Evolutionary conservation across 2,329 filamentous ascomycete species (phyloP), one percentile per base, ranked within the genome.

Genomic region (Teratosphaeria pseudoeucalypti): DNA sequence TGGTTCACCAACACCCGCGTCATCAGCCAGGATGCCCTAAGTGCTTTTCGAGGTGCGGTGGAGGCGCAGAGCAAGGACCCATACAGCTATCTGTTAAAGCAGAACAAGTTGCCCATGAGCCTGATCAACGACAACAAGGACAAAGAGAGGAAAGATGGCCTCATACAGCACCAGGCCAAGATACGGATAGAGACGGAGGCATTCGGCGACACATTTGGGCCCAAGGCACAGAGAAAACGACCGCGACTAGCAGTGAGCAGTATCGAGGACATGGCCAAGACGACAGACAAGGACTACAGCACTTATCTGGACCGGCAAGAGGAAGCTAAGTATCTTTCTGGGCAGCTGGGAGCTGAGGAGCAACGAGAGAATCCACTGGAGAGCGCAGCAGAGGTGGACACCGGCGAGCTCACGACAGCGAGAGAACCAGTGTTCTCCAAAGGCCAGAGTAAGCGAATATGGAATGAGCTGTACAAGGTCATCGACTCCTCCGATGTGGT

Each of bases 1-100:
- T 99, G 94, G 94, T 99, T 99, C 77, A 90, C 87, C 69, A 96
- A 96, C 75, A 96, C 92, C 37, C 81, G 94, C 69, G 85, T 87
- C 53, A 95, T 96, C 70, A 90, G 88, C 1, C 92, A 96, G 73
- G 90, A 95, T 72, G 89, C 90, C 2, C 81, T 97, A 63, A 84
- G 83, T 53, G 85, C 89, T 1, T 99, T 99, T 77, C 86, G 94
- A 63, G 87, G 92, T 61, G 94, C 94, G 29, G 92, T 99, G 76
- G 89, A 89, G 52, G 91, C 95, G 75, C 89, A 92, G 75, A 86
- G 89, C 57, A 86, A 86, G 19, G 91, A 99, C 71, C 94, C 94
- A 0, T 96, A 96, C 75, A 87, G 89, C 62, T 94, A 96, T 62
- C 83, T 97, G n/a, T 81, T 99, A 64, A 96, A 96, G 79, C 88